Base-by-base conservation (phyloP, 192 early-diverging fungal species). In the Kappamyces sp. region DNA sequence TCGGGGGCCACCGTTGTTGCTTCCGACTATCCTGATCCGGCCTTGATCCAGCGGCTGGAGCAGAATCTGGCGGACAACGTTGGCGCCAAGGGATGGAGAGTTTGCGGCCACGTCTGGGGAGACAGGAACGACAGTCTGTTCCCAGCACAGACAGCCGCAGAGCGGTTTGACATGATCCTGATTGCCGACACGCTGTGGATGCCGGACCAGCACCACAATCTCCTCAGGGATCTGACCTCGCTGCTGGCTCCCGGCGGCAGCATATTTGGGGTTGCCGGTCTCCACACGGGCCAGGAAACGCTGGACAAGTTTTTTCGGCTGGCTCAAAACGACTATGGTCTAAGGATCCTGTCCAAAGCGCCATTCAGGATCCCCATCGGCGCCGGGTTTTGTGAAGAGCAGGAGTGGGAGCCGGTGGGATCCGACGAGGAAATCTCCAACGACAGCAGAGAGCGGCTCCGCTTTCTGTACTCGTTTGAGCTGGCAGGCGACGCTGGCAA, bases 1-100 rank as follows among this genome's bases (percentile, higher is more conserved):
- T 83, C 84, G 69, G 80, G 80, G 1, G 85, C 86, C 6, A 54
- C 60, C 29, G 79, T 85, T 6, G 71, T 86, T 5, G 65, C 81
- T n/a, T 85, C 78, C 0, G 85, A 87, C 62, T 87, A 87, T 55
- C 85, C 85, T 0, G 87, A 90, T 15, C 49, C 73, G 45, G 80
- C 84, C 6, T 67, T 92, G 2, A 69, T 92, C 15, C 77, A 77
- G 22, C 35, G 33, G 11, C 35, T 65, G 22, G 49, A 65, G 5
- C 34, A 34, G 38, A 65, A 65, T 50, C 5, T 54, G 4, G 5
- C 33, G 5, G 29, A 37, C 33, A 61, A 65, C 42, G 46, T 34
- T 1, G 37, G 37, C 2, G 9, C 31, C 3, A 22, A 22, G 0
- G 29, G 37, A 5, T 6, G 33, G 1, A 14, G 51, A 30, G 64